These are phyloP conservation scores for Trichoderma parareesei DNA, from an alignment of 495 filamentous ascomycete genomes.

Conservation along the genomic window DNA sequence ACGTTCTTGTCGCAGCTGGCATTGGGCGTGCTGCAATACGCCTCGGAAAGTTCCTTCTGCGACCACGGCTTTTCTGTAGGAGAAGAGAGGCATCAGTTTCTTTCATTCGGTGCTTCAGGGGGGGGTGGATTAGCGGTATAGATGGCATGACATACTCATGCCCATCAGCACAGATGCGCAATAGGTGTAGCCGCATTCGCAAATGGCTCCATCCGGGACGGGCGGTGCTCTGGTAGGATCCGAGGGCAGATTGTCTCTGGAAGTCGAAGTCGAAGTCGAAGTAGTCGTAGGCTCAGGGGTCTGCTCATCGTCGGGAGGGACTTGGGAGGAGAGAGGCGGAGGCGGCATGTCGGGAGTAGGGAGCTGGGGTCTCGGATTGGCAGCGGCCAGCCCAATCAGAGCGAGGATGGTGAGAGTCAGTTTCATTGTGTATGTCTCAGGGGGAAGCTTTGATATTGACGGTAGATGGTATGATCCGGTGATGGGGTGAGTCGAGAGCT, in stretches of 20 bases:
- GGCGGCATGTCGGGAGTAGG: conserved; percentile 1
- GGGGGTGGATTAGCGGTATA: neutral
- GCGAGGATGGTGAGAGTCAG: neutral
- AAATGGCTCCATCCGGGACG: neutral
- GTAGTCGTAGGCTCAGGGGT: neutral
- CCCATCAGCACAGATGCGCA: conserved; percentile 7
- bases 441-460: neutral
- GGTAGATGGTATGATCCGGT: neutral
- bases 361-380: conserved; percentile 4
- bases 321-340: neutral
- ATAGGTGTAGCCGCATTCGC: conserved; percentile 10
- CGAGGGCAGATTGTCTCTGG: neutral
- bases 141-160: neutral
- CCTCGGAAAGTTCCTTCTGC: neutral
- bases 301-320: neutral
- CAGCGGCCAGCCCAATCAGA: neutral
- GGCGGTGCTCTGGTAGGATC: neutral
- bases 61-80: neutral
- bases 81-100: neutral
- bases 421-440: neutral
- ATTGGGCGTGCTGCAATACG: conserved; percentile 8
- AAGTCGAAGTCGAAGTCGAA: neutral
- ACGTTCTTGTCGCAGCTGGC: neutral
- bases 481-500: neutral
- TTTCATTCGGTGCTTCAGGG: neutral